Conservation (phyloP, 257 asterid genomes). For the Forsythia viridissima region DNA sequence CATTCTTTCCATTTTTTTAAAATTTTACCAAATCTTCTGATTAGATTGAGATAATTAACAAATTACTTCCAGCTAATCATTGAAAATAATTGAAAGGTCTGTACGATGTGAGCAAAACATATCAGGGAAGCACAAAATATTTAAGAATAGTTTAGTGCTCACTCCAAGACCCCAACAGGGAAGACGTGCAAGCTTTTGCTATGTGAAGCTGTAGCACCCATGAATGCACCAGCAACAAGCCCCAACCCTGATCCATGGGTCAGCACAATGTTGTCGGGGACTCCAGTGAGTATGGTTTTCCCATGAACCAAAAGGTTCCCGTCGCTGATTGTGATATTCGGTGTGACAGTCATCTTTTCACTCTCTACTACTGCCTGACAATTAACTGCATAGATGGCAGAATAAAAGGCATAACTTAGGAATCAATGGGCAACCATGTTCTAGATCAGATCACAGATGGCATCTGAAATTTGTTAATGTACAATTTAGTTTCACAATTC, state of each 20-base stretch:
- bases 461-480: background rate
- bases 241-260: conserved; percentile 83
- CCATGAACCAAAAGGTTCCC: conserved; percentile 96
- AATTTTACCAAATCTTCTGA: background rate
- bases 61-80: background rate
- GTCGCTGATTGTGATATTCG: conserved; percentile 68
- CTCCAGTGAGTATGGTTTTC: conserved; percentile 81
- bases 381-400: conserved; percentile 43
- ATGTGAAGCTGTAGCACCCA: conserved; percentile 78
- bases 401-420: conserved; percentile 16
- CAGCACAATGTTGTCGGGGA: conserved; percentile 76
- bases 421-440: conserved; percentile 3
- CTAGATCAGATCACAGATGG: conserved; percentile 3
- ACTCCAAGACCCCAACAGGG: conserved; percentile 92
- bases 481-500: background rate
- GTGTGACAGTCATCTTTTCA: conserved; percentile 82
- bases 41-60: background rate
- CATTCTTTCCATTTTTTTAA: background rate
- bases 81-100: background rate
- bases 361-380: conserved; percentile 23
- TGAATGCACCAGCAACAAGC: conserved; percentile 80
- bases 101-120: background rate
- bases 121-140: background rate
- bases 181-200: conserved; percentile 80
- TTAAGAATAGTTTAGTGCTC: conserved; percentile 29